Evolutionary conservation across 495 filamentous ascomycete species (phyloP).

Genomic region (Staphylotrichum tortipilum): DNA sequence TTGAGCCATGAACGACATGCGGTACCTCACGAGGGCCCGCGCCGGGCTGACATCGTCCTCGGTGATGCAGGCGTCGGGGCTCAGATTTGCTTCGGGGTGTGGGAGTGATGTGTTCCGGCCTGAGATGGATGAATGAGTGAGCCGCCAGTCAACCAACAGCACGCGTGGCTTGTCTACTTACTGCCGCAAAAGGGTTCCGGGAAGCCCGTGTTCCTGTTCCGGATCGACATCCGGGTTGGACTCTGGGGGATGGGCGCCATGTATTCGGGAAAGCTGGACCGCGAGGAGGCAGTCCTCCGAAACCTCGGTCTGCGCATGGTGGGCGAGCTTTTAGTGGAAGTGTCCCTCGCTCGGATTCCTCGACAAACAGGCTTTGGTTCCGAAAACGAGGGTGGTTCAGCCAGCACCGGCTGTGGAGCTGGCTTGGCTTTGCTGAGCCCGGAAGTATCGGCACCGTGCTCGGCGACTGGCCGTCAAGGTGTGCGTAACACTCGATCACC

Average conservation of each 20-base stretch:
- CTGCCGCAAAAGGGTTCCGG: conserved; percentile 27
- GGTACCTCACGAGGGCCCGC: conserved; percentile 17
- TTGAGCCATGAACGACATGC: conserved; percentile 20
- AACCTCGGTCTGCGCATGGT: conserved; percentile 23
- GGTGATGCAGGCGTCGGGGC: conserved; percentile 26
- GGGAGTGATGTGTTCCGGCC: conserved; percentile 29
- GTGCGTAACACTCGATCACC: conserved; percentile 1
- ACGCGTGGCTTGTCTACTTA: conserved; percentile 6
- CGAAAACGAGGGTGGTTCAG: neutral
- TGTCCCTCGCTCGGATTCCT: neutral
- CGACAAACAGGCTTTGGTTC: neutral
- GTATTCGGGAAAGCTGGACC: conserved; percentile 13
- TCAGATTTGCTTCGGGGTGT: conserved; percentile 29
- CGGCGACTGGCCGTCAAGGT: neutral
- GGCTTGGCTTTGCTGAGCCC: conserved; percentile 1
- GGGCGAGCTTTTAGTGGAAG: conserved; percentile 8
- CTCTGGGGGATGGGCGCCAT: conserved; percentile 15
- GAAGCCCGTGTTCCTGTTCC: conserved; percentile 27
- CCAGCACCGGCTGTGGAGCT: conserved; percentile 1
- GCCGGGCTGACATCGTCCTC: conserved; percentile 22
- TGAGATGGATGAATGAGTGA: conserved; percentile 1
- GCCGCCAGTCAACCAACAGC: neutral
- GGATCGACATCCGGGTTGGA: conserved; percentile 15
- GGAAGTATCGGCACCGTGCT: neutral
- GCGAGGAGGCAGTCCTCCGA: conserved; percentile 8